Base-by-base conservation (phyloP, 2,329 filamentous ascomycete species). In the Penicillium sp. region DNA sequence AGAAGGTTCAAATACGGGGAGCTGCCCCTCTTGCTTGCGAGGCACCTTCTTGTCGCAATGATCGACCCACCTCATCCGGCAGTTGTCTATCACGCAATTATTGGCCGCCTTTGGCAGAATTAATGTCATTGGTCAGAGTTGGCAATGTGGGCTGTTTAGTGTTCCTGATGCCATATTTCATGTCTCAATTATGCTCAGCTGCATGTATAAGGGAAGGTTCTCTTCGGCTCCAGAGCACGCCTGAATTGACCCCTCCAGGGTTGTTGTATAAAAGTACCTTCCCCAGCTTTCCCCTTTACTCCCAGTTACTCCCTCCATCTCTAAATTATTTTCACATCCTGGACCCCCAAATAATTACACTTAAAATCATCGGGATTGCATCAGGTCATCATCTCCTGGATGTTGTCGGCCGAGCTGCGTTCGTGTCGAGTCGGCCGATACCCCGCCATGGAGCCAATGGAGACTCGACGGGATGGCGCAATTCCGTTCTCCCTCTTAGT, bases 11-110 rank as follows among this genome's bases (percentile, higher is more conserved):
- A 54, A 65, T 63, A 57, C 42, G 37, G 57, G 57, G 35, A 33
- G 54, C 44, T 49, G 54, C 59, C 57, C 62, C 56, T 57, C 57
- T 57, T 37, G 31, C 48, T 40, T 54, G 18, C 27, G 14, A 43
- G 43, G 41, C 40, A 25, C 27, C 18, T 15, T 20, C 9, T 42
- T 53, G 54, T 29, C 46, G 43, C 45, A 50, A 51, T 59, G 59
- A 62, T 57, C 52, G 56, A 57, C 53, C 59, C 55, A 55, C 57
- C 51, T 57, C 54, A 54, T 54, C 52, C 55, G 47, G 56, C 49
- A 27, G 33, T 50, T 31, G 40, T 23, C 61, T 60, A 73, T 72
- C 71, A 74, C 71, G 71, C 70, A 69, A 75, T 75, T 61, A 49
- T 46, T 49, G 53, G 67, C 67, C 66, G 66, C 67, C 65, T 43